These are phyloP conservation scores for Elsinoe batatas DNA, from an alignment of 2,329 filamentous ascomycete species.

Conservation along the genomic window DNA sequence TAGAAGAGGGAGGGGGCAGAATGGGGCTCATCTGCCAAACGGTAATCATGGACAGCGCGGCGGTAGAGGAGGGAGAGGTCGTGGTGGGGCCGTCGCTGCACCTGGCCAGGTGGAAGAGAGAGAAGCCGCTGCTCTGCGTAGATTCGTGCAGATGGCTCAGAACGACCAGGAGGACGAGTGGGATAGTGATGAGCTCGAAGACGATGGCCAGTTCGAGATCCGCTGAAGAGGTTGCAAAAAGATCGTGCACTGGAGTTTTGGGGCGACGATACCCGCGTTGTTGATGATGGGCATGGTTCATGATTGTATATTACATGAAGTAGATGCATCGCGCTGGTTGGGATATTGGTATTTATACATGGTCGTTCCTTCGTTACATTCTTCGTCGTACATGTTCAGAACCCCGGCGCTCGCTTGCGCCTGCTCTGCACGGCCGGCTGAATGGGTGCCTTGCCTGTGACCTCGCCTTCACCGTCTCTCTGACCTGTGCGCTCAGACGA, in stretches of 20 bases:
- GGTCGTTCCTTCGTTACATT: background rate
- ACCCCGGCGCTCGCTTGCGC: background rate
- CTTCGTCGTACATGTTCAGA: background rate
- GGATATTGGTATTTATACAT: background rate
- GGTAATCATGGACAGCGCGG: background rate
- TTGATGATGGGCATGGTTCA: background rate
- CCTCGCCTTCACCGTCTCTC: background rate
- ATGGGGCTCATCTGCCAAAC: background rate
- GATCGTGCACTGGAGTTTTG: background rate
- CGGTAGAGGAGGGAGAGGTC: constrained; percentile 16
- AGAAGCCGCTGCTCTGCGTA: constrained; percentile 31
- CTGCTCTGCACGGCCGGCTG: background rate
- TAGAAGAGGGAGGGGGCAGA: constrained; percentile 3
- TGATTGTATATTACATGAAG: background rate
- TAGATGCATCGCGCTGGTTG: background rate
- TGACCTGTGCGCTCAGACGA: background rate
- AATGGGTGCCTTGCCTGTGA: background rate
- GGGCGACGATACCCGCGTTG: background rate
- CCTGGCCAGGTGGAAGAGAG: constrained; percentile 17
- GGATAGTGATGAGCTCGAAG: constrained; percentile 49
- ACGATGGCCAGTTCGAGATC: constrained; percentile 24
- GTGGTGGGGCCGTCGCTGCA: constrained; percentile 8
- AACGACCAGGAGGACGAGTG: constrained; percentile 49
- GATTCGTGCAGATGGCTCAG: constrained; percentile 43
- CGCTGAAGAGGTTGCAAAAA: background rate